A percentile compares a stretch with the other conserved stretches of the same genome.
These are phyloP conservation scores for Dacryopinax primogenitus DNA, from an alignment of 768 basidiomycete species.

Conservation along the genomic window DNA sequence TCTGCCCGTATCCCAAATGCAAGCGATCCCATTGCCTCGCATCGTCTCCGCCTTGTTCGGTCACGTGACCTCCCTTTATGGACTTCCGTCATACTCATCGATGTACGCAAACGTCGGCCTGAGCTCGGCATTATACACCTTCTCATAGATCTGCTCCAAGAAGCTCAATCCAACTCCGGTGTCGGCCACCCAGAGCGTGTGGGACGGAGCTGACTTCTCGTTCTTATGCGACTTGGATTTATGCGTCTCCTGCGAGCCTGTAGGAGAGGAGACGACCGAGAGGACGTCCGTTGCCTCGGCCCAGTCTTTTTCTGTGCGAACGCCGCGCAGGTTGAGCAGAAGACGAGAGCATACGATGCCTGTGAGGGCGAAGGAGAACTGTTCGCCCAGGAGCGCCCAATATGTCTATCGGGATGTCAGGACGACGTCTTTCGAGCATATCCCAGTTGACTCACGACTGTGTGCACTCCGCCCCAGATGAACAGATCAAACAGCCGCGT, in stretches of 20 bases:
- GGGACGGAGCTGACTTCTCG: neutral
- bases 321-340: constrained; percentile 7
- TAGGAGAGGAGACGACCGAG: neutral
- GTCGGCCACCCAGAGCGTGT: constrained; percentile 6
- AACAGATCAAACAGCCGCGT: neutral
- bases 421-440: too few relatives aligned
- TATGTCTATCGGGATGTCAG: neutral
- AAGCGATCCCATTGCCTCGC: too few relatives aligned
- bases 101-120: neutral
- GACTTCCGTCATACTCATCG: neutral
- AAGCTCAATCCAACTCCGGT: constrained; percentile 2
- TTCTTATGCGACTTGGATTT: neutral
- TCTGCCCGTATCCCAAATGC: neutral
- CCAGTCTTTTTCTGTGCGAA: neutral
- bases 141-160: constrained; percentile 4
- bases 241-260: too few relatives aligned
- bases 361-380: constrained; percentile 2
- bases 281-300: neutral
- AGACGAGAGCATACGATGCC: constrained; percentile 6
- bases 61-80: too few relatives aligned
- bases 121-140: neutral
- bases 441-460: neutral
- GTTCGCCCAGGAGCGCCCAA: constrained; percentile 5
- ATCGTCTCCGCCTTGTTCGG: too few relatives aligned
- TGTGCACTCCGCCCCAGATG: constrained; percentile 3